Evolutionary conservation across 768 basidiomycete genomes (phyloP), one percentile per base, ranked within the genome.

Genomic region (Naematelia encephala): DNA sequence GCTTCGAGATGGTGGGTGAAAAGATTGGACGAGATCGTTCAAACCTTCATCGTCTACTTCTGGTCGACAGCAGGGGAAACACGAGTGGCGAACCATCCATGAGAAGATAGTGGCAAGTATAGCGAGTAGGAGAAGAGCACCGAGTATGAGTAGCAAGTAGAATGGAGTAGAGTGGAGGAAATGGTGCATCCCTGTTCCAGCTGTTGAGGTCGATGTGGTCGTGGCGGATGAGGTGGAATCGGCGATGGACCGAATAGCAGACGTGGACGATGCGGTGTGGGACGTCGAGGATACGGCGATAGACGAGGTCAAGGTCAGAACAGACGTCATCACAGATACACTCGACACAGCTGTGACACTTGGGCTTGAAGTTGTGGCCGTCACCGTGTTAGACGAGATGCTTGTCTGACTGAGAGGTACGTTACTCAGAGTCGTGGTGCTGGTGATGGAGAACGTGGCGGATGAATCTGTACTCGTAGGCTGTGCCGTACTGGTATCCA

Each of bases 101-200:
- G 66, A 67, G 23, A 67, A 48, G 43, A 42, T 29, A 19, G 66
- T 67, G 22, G 66, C 66, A 21, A 67, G 29, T 1, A 60, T 21
- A 12, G 58, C 62, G 30, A 67, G 29, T 14, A 63, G 21, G 43
- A 67, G 49, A 12, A 67, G 54, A n/a, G 62, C 60, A 11, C 56
- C 59, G 29, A 67, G 57, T 30, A 64, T 49, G 29, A 57, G 43
- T 25, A 67, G 56, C 42, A 67, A 43, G 49, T 63, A 61, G 53
- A 67, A 67, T 2, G 55, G 52, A 0, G 57, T 51, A 4, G 62
- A 61, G 29, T 59, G 62, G 42, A 39, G 63, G 60, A 56, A 67
- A 67, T 54, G 58, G 62, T 45, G 34, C 34, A 28, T 43, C 26
- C n/a, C 21, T 25, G 16, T 11, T 14, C 10, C 34, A 10, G 52